These are phyloP conservation scores for Salix suchowensis DNA, from an alignment of 345 rosid genomes.

Conservation along the genomic window DNA sequence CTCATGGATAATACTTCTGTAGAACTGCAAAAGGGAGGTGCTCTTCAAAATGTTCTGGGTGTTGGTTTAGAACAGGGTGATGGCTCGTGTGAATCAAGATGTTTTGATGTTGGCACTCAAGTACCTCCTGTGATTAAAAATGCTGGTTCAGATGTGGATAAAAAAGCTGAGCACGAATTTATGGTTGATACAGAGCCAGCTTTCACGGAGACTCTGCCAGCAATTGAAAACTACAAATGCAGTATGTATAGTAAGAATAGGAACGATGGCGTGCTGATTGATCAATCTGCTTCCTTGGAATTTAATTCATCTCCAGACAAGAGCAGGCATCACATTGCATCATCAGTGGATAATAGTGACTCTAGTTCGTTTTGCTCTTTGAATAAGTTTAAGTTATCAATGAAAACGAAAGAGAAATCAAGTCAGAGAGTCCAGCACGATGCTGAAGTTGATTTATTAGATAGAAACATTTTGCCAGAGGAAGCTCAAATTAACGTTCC, in stretches of 20 bases:
- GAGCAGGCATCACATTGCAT: constrained; percentile 20
- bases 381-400: constrained; percentile 5
- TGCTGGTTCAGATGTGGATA: constrained; percentile 2
- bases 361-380: constrained; percentile 7
- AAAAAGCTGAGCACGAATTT: constrained; percentile 4
- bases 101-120: constrained; percentile 2
- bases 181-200: constrained; percentile 9
- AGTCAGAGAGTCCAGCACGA: constrained; percentile 18
- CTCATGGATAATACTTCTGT: constrained; percentile 15
- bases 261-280: constrained; percentile 15
- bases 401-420: constrained; percentile 11
- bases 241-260: constrained; percentile 3
- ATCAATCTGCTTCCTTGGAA: constrained; percentile 26
- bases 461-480: constrained; percentile 17
- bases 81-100: constrained; percentile 14
- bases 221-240: constrained; percentile 20
- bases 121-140: not conserved
- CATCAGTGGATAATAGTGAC: constrained; percentile 13
- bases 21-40: constrained; percentile 17
- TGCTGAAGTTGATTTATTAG: constrained; percentile 15
- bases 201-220: constrained; percentile 2
- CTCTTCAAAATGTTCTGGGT: constrained; percentile 10
- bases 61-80: constrained; percentile 10
- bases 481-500: constrained; percentile 26
- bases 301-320: constrained; percentile 11